Evolutionary conservation across 345 rosid genomes (phyloP).

Genomic region (Boechera stricta): DNA sequence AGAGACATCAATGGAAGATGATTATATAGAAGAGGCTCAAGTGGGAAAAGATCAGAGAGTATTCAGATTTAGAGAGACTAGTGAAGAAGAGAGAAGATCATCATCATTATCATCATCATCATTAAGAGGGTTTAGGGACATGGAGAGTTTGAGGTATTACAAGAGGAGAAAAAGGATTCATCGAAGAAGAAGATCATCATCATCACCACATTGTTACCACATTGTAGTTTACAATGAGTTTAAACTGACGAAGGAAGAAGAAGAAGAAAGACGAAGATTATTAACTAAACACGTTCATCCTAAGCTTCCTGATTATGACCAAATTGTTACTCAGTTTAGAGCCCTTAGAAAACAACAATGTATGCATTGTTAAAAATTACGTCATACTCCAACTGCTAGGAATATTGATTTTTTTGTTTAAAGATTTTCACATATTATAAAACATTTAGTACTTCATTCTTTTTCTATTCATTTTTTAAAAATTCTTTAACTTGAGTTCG

Average conservation of each 20-base stretch:
- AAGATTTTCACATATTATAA: no score
- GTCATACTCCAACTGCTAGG: no score
- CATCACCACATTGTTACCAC: conserved; percentile 39
- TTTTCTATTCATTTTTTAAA: no score
- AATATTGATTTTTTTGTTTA: no score
- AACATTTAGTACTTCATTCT: no score
- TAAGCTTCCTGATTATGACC: conserved; percentile 90
- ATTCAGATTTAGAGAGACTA: conserved; percentile 39
- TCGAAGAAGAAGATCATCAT: conserved; percentile 29
- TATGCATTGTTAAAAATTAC: conserved; percentile 21
- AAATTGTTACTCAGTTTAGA: conserved; percentile 65
- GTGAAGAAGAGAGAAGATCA: conserved; percentile 38
- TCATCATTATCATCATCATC: conserved; percentile 8
- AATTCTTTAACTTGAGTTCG: no score
- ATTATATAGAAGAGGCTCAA: conserved; percentile 34
- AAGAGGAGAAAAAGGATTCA: background rate
- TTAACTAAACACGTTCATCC: conserved; percentile 66
- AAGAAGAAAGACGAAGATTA: conserved; percentile 15
- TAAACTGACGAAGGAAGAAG: conserved; percentile 31
- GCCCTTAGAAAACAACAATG: conserved; percentile 30
- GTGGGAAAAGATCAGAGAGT: conserved; percentile 38
- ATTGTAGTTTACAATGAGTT: conserved; percentile 40
- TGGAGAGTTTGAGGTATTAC: conserved; percentile 34
- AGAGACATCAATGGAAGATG: conserved; percentile 29
- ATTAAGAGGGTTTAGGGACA: conserved; percentile 21